Conservation (phyloP, 305 asterid species). For the Ajuga reptans region DNA sequence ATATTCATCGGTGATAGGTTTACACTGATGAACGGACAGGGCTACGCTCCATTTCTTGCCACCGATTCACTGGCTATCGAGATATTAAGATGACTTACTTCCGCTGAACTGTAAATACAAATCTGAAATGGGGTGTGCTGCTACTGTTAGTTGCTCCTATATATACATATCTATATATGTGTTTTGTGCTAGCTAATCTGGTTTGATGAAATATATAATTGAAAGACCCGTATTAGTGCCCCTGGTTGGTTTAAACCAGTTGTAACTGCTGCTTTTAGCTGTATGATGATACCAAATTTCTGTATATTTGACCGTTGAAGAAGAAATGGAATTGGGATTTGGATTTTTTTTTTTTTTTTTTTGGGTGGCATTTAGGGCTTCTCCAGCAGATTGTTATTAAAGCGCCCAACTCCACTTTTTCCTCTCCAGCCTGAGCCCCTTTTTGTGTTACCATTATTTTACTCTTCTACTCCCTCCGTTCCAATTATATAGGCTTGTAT, state of each 20-base stretch:
- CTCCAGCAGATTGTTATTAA: too few species aligned
- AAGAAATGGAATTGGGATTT: constrained; percentile 14
- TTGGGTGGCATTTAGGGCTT: too few species aligned
- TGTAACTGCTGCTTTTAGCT: constrained; percentile 24
- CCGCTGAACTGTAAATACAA: constrained; percentile 56
- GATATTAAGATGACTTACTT: constrained; percentile 38
- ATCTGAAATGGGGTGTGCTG: constrained; percentile 43
- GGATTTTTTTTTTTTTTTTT: too few species aligned
- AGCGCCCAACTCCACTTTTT: too few species aligned
- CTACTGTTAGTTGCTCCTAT: constrained; percentile 29
- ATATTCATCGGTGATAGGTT: constrained; percentile 35
- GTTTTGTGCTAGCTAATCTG: constrained; percentile 25
- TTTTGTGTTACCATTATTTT: too few species aligned
- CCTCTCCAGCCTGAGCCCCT: too few species aligned
- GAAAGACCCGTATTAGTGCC: constrained; percentile 25
- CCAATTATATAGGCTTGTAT: too few species aligned
- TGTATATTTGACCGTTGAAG: constrained; percentile 16
- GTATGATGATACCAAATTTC: constrained; percentile 9
- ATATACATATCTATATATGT: background rate
- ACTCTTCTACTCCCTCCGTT: too few species aligned
- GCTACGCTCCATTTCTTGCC: constrained; percentile 37
- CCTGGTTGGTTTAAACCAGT: constrained; percentile 23
- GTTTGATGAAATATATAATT: constrained; percentile 23
- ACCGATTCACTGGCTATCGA: constrained; percentile 37
- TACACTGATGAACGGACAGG: constrained; percentile 30